Percentiles rank a stretch among this genome's conserved stretches.
Evolutionary conservation across 2,329 filamentous ascomycete genomes (phyloP).

Genomic region (Teratosphaeria destructans): DNA sequence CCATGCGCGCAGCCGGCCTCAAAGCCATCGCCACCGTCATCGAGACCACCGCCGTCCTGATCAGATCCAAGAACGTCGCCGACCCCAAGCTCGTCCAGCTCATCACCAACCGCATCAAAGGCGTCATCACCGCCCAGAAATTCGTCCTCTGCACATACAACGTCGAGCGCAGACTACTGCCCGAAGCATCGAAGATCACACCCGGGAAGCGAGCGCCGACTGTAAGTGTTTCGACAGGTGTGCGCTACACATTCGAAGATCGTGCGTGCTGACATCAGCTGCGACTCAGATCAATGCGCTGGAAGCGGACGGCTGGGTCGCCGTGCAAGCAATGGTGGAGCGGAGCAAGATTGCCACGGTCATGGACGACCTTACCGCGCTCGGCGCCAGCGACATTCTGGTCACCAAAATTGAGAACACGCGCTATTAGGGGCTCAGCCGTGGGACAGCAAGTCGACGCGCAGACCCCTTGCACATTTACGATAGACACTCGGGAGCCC

Average conservation of each 20-base stretch:
- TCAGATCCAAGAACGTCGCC: conserved; percentile 77
- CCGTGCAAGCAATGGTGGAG: conserved; percentile 88
- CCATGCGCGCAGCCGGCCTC: conserved; percentile 90
- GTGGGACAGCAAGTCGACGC: not conserved
- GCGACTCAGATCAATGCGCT: conserved; percentile 57
- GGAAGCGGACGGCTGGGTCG: conserved; percentile 84
- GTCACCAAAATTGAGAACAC: conserved; percentile 80
- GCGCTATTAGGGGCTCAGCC: conserved; percentile 24
- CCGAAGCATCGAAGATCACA: conserved; percentile 63
- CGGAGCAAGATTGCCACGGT: conserved; percentile 73
- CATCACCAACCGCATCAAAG: conserved; percentile 76
- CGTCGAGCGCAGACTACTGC: conserved; percentile 60
- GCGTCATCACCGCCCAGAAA: conserved; percentile 89
- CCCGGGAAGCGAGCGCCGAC: conserved; percentile 91
- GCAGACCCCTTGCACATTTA: not conserved
- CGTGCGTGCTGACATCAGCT: not conserved
- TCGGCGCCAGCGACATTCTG: conserved; percentile 75
- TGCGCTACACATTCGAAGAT: not conserved
- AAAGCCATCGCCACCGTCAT: conserved; percentile 92
- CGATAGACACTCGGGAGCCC: not conserved
- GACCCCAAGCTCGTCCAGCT: conserved; percentile 72
- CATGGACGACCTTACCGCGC: conserved; percentile 71
- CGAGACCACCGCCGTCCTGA: conserved; percentile 75
- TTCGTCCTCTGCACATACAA: conserved; percentile 98
- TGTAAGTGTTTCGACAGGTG: conserved; percentile 12